Evolutionary conservation across 177 flowering plant species (phyloP), one percentile per base, ranked within the genome.

Genomic region (Vitis hybrid): DNA sequence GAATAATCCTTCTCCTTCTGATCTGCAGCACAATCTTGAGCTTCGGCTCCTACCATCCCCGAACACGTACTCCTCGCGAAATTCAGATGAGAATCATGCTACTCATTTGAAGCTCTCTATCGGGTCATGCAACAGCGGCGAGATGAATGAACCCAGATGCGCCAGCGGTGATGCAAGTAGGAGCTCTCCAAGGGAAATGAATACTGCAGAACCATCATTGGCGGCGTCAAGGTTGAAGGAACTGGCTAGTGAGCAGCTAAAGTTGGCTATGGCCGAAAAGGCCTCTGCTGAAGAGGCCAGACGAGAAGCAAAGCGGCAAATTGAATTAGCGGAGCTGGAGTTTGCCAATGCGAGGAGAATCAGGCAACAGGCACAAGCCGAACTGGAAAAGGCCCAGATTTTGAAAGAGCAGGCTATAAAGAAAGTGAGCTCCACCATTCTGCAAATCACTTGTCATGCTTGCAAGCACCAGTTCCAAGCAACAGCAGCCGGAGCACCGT

Each of bases 391-490:
- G 55, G 91, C 93, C 32, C 79, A 74, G 19, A 58, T 64, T 21
- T 58, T 87, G 66, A 87, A 74, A 67, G 87, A 87, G 15, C 80
- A 86, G 19, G 88, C 93, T 2, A 79, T 72, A 0, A 82, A 81
- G 82, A 82, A 80, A 71, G 79, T 89, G 1, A 82, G 80, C 70
- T 73, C 87, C 18, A 81, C 88, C 8, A 66, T 86, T 13, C 19
- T 83, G 72, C 77, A 86, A 45, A 80, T 89, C 72, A 87, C 93
- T 69, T 89, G 93, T 64, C 89, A 84, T 56, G 65, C 87, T 63
- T 89, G 93, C 73, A 81, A 81, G 75, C 80, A 72, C 4, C 85
- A 78, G 21, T 89, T 89, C 62, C 90, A 82, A 32, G 69, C 81
- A 6, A 2, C 71, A 9, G 17, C 74, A 0, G 30, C 74, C 0